A percentile compares a stretch with the other conserved stretches of the same genome.
Conservation (phyloP, 2,329 filamentous ascomycete species). For the Arachnopeziza araneosa region DNA sequence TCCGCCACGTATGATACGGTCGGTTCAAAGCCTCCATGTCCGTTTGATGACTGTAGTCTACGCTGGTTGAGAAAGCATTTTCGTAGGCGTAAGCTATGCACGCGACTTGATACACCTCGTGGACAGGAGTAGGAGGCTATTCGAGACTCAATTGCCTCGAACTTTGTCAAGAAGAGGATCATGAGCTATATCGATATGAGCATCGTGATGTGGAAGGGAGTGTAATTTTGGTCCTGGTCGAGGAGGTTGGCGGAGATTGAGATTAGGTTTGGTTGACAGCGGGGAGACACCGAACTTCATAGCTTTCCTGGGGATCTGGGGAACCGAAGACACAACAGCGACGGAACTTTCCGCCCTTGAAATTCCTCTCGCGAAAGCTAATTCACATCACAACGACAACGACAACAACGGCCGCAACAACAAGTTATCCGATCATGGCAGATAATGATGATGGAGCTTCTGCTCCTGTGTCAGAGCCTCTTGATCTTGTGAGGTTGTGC, state of each 20-base stretch:
- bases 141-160: slow-evolving; percentile 26
- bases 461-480: slow-evolving; percentile 76
- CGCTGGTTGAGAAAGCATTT: slow-evolving; percentile 9
- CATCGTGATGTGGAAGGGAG: neutral
- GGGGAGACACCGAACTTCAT: neutral
- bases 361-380: neutral
- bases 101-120: slow-evolving; percentile 17
- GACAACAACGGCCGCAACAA: neutral
- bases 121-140: slow-evolving; percentile 22
- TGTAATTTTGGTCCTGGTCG: neutral
- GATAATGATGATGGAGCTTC: slow-evolving; percentile 69
- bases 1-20: neutral
- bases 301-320: slow-evolving; percentile 2
- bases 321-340: neutral
- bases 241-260: neutral
- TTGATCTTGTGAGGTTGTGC: slow-evolving; percentile 90
- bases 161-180: slow-evolving; percentile 13
- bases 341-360: neutral
- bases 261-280: neutral
- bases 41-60: neutral
- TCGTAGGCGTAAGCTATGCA: slow-evolving; percentile 19
- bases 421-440: slow-evolving; percentile 54
- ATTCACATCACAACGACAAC: neutral
- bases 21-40: neutral
- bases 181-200: slow-evolving; percentile 7